Conservation (phyloP, 768 basidiomycete species). For the Tricholoma flavovirens region DNA sequence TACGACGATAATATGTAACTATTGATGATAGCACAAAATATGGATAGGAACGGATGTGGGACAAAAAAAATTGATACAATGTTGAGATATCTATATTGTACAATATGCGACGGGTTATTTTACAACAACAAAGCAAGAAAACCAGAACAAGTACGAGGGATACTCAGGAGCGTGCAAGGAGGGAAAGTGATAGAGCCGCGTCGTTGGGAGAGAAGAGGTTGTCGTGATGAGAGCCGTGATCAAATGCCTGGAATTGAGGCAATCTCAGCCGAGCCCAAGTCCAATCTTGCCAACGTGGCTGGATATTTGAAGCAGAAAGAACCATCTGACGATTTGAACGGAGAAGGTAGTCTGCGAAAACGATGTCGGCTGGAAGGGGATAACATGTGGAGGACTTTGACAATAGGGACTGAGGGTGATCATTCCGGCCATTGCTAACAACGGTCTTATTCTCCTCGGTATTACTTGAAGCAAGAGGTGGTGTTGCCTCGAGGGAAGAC, state of each 20-base stretch:
- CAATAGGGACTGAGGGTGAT: constrained; percentile 4
- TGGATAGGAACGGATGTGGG: not conserved
- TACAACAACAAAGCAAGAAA: constrained; percentile 1
- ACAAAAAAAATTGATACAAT: constrained; percentile 1
- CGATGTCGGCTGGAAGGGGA: constrained; percentile 10
- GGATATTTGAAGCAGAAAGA: constrained; percentile 6
- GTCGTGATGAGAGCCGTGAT: constrained; percentile 3
- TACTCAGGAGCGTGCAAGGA: not conserved
- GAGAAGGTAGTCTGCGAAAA: constrained; percentile 26
- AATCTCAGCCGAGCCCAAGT: constrained; percentile 37
- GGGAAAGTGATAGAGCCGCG: not conserved
- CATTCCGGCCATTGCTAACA: not conserved
- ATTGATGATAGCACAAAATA: not conserved
- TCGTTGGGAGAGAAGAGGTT: not conserved
- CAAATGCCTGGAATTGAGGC: constrained; percentile 22
- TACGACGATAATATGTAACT: not conserved
- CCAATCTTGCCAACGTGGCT: constrained; percentile 34
- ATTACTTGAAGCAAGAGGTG: not conserved
- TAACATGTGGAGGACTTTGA: constrained; percentile 1
- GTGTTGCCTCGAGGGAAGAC: not conserved
- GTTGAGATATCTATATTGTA: not conserved
- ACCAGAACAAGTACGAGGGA: not conserved
- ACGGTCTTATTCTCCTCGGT: not conserved
- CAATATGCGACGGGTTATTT: constrained; percentile 1
- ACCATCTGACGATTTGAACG: constrained; percentile 27